Evolutionary conservation across 257 asterid genomes (phyloP), one percentile per base, ranked within the genome.

Genomic region (Penstemon davidsonii): DNA sequence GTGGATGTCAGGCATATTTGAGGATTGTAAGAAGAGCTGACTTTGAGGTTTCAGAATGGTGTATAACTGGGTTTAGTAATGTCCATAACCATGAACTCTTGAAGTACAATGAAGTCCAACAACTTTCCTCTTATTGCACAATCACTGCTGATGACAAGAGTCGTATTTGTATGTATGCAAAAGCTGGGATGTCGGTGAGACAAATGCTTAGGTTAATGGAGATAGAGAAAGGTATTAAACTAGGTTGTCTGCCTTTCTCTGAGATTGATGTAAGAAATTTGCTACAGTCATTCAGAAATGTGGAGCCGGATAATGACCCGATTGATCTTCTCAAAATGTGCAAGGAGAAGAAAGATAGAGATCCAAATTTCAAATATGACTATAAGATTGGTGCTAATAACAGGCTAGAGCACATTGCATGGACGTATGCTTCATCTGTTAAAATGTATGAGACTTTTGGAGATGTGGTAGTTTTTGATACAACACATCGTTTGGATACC

Each of bases 181-280:
- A 81, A 73, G 85, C 91, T 55, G 88, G 91, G 73, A 83, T 83
- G 84, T 83, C 86, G 2, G 88, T 85, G 60, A 75, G 83, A 3
- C 88, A 85, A 68, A 85, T 85, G 88, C 73, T 85, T 15, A 73
- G 91, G 83, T 66, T 85, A 36, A 79, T 82, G 85, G 91, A 85
- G 76, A 74, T 85, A 10, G 91, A 83, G 66, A 85, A 83, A 72
- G 85, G 91, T 55, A 66, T 83, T 62, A 81, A 77, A 75, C 69
- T 81, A n/a, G 88, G 88, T n/a, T 83, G 85, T 71, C 70, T 85
- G 53, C 88, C 91, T 0, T 85, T 85, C 72, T 78, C 91, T 47
- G 88, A 85, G 79, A 73, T 76, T 75, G 88, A 85, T 56, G 73
- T 85, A 12, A 77, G 91, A 52, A 81, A 75, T 67, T 71, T 80